Percentiles rank a stretch among this genome's conserved stretches.
phyloP scores from a whole-genome alignment of 257 asterid species.

The Solanum chiquidenum region DNA sequence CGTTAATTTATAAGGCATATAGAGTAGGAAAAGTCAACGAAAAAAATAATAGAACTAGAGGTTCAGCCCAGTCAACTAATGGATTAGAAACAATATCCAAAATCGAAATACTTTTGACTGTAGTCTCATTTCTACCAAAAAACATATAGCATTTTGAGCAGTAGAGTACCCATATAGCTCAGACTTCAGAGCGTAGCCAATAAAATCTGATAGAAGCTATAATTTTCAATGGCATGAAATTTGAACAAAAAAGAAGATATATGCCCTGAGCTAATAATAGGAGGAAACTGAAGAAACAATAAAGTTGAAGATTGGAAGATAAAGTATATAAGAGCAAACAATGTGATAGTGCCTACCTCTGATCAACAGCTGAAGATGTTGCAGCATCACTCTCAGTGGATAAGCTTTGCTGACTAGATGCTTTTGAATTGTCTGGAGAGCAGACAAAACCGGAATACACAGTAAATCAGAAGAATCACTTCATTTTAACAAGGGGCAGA shows the following conservation, averaged over 20 bases:
- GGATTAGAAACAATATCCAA: neutral
- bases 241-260: neutral
- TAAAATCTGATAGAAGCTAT: neutral
- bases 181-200: neutral
- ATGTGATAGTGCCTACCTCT: constrained; percentile 33
- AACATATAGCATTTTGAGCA: neutral
- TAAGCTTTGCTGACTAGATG: constrained; percentile 38
- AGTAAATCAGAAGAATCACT: neutral
- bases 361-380: constrained; percentile 39
- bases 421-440: constrained; percentile 63
- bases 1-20: neutral
- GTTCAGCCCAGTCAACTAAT: neutral
- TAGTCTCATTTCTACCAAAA: neutral
- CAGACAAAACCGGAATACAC: constrained; percentile 5
- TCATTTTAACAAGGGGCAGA: neutral
- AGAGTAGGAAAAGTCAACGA: neutral
- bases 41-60: neutral
- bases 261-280: neutral
- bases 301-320: neutral
- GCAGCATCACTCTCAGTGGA: constrained; percentile 34
- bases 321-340: neutral
- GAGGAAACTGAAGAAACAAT: constrained; percentile 1
- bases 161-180: neutral
- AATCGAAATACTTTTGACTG: neutral
- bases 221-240: neutral